Conservation (phyloP, 2,329 filamentous ascomycete species). For the Venturia carpophila region DNA sequence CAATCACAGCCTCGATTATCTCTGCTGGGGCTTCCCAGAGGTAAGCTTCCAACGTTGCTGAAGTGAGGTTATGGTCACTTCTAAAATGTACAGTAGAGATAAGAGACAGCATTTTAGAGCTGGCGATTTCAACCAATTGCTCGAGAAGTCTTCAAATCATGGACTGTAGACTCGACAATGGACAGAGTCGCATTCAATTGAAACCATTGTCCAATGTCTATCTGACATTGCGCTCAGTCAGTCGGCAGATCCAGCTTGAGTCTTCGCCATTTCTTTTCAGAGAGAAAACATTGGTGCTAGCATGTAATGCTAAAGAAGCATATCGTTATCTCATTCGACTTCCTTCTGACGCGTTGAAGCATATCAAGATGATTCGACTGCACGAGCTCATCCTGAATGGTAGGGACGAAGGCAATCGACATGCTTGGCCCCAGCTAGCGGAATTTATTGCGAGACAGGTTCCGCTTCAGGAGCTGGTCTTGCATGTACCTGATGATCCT, state of each 20-base stretch:
- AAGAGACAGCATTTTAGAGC: neutral
- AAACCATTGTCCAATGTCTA: neutral
- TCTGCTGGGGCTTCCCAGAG: neutral
- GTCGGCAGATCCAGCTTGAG: slow-evolving; percentile 1
- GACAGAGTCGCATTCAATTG: neutral
- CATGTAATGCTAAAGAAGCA: neutral
- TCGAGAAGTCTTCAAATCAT: neutral
- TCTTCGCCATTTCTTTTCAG: slow-evolving; percentile 7
- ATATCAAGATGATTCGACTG: slow-evolving; percentile 1
- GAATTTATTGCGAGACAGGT: slow-evolving; percentile 1
- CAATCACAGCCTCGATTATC: neutral
- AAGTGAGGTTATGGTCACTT: neutral
- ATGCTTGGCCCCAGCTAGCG: neutral
- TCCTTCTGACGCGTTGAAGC: neutral
- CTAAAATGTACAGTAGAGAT: neutral
- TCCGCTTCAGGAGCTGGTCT: neutral
- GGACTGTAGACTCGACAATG: neutral
- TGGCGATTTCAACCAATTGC: neutral
- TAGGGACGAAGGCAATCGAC: neutral
- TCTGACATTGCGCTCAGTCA: neutral
- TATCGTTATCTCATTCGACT: slow-evolving; percentile 2
- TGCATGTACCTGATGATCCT: slow-evolving; percentile 2
- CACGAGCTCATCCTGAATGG: neutral
- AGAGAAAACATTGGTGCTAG: neutral
- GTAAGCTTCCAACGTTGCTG: neutral